A percentile compares a stretch with the other conserved stretches of the same genome.
Evolutionary conservation across 305 asterid genomes (phyloP).

Genomic region (Ruellia speciosa): DNA sequence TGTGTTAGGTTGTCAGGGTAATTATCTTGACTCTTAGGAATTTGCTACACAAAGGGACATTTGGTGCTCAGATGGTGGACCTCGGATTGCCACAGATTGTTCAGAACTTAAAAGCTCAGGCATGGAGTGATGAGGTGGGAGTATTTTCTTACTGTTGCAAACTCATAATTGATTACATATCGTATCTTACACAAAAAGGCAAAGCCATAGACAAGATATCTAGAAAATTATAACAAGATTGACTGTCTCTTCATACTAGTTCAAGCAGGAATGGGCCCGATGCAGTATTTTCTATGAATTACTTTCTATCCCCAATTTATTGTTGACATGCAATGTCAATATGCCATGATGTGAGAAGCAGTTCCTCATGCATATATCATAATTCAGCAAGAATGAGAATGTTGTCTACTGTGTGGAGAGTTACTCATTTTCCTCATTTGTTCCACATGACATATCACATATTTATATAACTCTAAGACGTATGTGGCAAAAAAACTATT

Average conservation of each 20-base stretch:
- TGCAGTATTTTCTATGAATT: neutral
- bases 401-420: no score
- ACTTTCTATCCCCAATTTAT: neutral
- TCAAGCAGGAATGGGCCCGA: slow-evolving; percentile 1
- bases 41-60: slow-evolving; percentile 67
- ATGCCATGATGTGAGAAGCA: no score
- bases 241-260: neutral
- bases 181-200: slow-evolving; percentile 11
- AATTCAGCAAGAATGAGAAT: no score
- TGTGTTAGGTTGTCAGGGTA: slow-evolving; percentile 75
- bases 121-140: slow-evolving; percentile 94
- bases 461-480: no score
- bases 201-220: slow-evolving; percentile 3
- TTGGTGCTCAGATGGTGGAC: slow-evolving; percentile 81
- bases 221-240: neutral
- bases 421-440: no score
- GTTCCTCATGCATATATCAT: no score
- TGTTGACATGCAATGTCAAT: neutral
- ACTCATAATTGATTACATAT: slow-evolving; percentile 10
- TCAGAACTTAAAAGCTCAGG: slow-evolving; percentile 82
- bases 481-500: no score
- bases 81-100: slow-evolving; percentile 72
- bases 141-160: slow-evolving; percentile 6
- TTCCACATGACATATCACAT: no score
- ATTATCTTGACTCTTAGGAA: slow-evolving; percentile 73